These are phyloP conservation scores for Furcasterigmium sp. DNA, from an alignment of 2,329 filamentous ascomycete species.

Conservation along the genomic window DNA sequence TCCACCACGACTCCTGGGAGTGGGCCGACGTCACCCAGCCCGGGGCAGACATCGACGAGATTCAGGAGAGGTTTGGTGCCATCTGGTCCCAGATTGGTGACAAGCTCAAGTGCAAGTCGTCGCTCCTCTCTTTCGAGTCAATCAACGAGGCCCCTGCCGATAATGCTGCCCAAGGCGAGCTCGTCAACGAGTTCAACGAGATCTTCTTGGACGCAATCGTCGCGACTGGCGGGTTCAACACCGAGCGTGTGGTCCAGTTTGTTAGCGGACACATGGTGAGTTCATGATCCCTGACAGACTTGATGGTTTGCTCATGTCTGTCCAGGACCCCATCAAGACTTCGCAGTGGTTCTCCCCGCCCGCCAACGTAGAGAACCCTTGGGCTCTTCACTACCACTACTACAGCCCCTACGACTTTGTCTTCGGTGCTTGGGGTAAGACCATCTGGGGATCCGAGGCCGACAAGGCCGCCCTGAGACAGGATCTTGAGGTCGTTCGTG, in stretches of 20 bases:
- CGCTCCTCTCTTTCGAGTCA: conserved; percentile 49
- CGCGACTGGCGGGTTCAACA: conserved; percentile 49
- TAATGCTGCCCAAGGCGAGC: conserved; percentile 41
- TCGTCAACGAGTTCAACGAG: conserved; percentile 50
- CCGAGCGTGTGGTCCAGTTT: conserved; percentile 49
- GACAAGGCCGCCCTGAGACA: conserved; percentile 43
- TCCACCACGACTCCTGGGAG: conserved; percentile 41
- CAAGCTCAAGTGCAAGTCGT: conserved; percentile 48
- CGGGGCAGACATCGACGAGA: conserved; percentile 40
- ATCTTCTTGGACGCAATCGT: conserved; percentile 50
- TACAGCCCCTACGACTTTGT: conserved; percentile 50
- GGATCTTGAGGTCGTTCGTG: conserved; percentile 45
- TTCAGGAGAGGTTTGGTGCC: conserved; percentile 50
- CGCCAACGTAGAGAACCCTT: conserved; percentile 46
- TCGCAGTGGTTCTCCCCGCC: conserved; percentile 47
- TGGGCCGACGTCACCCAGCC: conserved; percentile 48
- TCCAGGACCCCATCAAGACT: conserved; percentile 48
- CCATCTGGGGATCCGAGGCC: conserved; percentile 50
- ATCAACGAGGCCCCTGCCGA: conserved; percentile 55
- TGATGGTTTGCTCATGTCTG: too few species aligned
- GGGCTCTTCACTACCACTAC: conserved; percentile 58
- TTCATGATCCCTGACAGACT: too few species aligned
- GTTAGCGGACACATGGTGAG: conserved; percentile 38
- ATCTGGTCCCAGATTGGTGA: conserved; percentile 54
- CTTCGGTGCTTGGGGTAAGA: conserved; percentile 51